Conservation (phyloP, 2,329 filamentous ascomycete genomes). For the Pseudogymnoascus sp. region DNA sequence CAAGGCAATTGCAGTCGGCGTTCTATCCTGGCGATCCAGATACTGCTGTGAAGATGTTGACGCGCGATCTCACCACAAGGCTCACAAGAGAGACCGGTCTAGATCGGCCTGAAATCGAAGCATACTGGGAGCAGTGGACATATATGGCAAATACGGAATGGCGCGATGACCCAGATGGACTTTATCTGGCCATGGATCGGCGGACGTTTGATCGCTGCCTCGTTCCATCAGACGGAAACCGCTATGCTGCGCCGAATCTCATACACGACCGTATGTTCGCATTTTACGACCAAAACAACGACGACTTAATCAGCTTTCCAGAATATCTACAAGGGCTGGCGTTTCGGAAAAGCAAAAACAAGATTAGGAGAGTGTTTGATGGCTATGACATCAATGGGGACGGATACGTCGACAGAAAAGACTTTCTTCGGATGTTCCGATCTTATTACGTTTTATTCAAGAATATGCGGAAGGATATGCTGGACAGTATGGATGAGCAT, state of each 20-base stretch:
- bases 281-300: constrained; percentile 87
- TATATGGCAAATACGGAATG: constrained; percentile 85
- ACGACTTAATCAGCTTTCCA: constrained; percentile 83
- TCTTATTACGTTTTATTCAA: constrained; percentile 89
- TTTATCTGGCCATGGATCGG: constrained; percentile 80
- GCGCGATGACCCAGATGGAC: constrained; percentile 68
- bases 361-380: constrained; percentile 68
- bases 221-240: constrained; percentile 73
- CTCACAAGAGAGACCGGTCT: constrained; percentile 67
- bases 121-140: constrained; percentile 93
- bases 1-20: constrained; percentile 70
- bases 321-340: constrained; percentile 84
- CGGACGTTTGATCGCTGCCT: constrained; percentile 89
- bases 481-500: constrained; percentile 71
- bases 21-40: constrained; percentile 87
- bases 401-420: constrained; percentile 74
- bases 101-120: constrained; percentile 82
- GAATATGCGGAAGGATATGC: constrained; percentile 78
- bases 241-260: constrained; percentile 73
- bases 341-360: constrained; percentile 59
- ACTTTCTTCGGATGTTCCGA: constrained; percentile 85
- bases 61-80: constrained; percentile 58
- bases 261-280: constrained; percentile 95
- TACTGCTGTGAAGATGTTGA: constrained; percentile 60
- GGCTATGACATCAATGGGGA: constrained; percentile 89